Evolutionary conservation across 106 monocot genomes (phyloP), one percentile per base, ranked within the genome.

Genomic region (Allium cepa): DNA sequence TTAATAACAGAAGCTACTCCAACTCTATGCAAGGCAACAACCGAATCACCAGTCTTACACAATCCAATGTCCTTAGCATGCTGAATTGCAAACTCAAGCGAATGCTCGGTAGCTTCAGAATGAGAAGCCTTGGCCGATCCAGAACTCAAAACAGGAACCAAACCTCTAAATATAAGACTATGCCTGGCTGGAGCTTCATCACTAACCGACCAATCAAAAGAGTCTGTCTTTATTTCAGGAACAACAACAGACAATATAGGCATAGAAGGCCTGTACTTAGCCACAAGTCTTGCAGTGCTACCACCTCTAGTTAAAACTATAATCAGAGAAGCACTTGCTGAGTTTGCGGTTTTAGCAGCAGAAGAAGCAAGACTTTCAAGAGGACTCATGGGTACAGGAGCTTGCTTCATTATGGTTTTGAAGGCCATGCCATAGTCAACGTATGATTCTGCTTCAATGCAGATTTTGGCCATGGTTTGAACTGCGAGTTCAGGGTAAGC

Each of bases 401-500:
- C 79, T 16, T 58, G 47, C 26, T 51, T 48, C 60, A 72, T 84
- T 11, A 84, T 66, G 16, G 62, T 53, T 70, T 87, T 91, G 76
- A 87, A 91, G 9, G 82, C 80, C 6, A 69, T 64, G 26, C 59
- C 69, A 56, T 84, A 77, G 50, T 87, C 83, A 49, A 81, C 10
- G 53, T 77, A 78, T 9, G 72, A 78, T 68, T 90, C 90, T 1
- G 87, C 87, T 55, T 87, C 80, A 16, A 77, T 28, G 66, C 87
- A 91, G 49, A 91, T 91, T 26, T 76, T 82, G 13, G 91, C 80
- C 91, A 91, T 91, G 9, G 80, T 91, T 69, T 81, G 77, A 17
- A 91, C 87, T 26, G 91, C 91, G 26, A 77, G 72, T 49, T 84
- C 87, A 26, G 91, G 91, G 46, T 91, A 91, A 56, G 81, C 91